Base-by-base conservation (phyloP, 2,329 filamentous ascomycete genomes). In the Sclerotinia subarctica region DNA sequence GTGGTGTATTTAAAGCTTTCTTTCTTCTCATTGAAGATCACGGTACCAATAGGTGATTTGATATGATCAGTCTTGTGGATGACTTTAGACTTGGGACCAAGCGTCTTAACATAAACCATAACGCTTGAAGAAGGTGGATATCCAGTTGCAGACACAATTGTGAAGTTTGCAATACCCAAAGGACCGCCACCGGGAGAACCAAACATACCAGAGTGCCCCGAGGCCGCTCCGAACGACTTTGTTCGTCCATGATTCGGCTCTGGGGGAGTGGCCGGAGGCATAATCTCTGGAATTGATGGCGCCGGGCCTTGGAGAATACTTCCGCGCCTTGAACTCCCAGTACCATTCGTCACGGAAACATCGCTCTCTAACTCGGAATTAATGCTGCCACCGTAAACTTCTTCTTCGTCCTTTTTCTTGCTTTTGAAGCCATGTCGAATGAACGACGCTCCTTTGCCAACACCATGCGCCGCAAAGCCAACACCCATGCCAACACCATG, bases 41-140 rank as follows among this genome's bases (percentile, higher is more conserved):
- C 86, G 4, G 84, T 80, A 1, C 90, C 92, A 1, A 81, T 82
- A 3, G 86, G 81, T 0, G 89, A 85, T 79, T 97, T 97, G 81
- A 91, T 86, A 72, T 95, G 90, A 78, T 97, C 96, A 29, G 94
- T 97, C 83, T 98, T 97, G 81, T 94, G 89, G 57, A 99, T 82
- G 57, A 90, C 86, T 81, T 95, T 97, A 62, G 79, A 85, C 79
- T 90, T 94, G 58, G 87, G 80, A 4, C 83, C 82, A 46, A 91
- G 77, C 73, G 91, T 87, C 67, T 87, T 88, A 73, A 97, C 81
- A 68, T 86, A 80, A 59, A 96, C 86, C 75, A 92, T 93, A n/a
- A 97, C 81, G 76, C 96, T 92, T 7, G 92, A 85, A 7, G 87
- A 87, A 1, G 89, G 81, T 21, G 93, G 90, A 79, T 89, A 99